These are phyloP conservation scores for Themeda triandra DNA, from an alignment of 176 grass and related monocot genomes.

Conservation along the genomic window DNA sequence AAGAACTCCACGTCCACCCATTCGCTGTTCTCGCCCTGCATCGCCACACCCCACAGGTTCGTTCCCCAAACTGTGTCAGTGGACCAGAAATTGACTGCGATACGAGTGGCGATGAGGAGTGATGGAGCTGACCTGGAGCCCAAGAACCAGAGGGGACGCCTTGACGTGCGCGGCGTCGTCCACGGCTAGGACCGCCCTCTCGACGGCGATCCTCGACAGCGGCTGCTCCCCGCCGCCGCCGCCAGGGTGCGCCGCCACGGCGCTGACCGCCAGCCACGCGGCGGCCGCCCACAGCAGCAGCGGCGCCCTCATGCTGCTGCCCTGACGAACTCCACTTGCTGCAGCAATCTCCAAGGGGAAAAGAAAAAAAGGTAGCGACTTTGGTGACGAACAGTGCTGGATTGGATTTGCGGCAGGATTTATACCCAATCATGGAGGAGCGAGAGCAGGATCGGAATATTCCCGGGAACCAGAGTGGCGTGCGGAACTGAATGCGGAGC, in stretches of 20 bases:
- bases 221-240: conserved; percentile 45
- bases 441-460: neutral
- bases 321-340: conserved; percentile 5
- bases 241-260: neutral
- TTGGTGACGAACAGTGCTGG: neutral
- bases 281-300: conserved; percentile 15
- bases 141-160: conserved; percentile 48
- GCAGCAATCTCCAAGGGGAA: neutral
- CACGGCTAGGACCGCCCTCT: conserved; percentile 26
- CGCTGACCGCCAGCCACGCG: conserved; percentile 16
- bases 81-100: neutral
- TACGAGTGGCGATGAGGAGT: neutral
- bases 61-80: neutral
- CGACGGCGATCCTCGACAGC: conserved; percentile 55
- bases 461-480: neutral
- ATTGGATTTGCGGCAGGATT: neutral
- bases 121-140: conserved; percentile 51
- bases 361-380: neutral
- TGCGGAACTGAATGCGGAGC: neutral
- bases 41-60: neutral
- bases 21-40: conserved; percentile 60
- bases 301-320: neutral
- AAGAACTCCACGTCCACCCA: conserved; percentile 75
- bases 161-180: conserved; percentile 37
- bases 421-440: conserved; percentile 9